These are phyloP conservation scores for Thalassia testudinum DNA, from an alignment of 116 monocot species.

Conservation along the genomic window DNA sequence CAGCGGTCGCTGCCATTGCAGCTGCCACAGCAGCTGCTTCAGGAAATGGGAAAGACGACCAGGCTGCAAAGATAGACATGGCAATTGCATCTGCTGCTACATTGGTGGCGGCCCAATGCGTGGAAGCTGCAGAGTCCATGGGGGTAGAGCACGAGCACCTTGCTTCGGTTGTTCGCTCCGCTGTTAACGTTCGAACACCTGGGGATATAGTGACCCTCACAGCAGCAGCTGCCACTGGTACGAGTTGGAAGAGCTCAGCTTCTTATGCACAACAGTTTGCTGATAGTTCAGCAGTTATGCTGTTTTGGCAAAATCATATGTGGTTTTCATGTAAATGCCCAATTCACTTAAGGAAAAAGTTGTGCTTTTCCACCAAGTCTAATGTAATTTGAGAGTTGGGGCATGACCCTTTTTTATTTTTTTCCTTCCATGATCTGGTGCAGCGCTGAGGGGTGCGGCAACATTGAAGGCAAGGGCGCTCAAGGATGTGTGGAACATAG, in stretches of 20 bases:
- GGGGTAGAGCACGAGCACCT: constrained; percentile 85
- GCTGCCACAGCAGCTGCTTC: constrained; percentile 33
- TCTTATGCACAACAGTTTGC: background rate
- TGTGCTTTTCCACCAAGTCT: too few relatives aligned
- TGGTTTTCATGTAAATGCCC: too few relatives aligned
- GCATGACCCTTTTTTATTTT: too few relatives aligned
- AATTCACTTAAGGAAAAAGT: too few relatives aligned
- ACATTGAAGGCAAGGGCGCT: constrained; percentile 76
- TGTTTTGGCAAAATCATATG: too few relatives aligned
- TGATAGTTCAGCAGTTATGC: too few relatives aligned
- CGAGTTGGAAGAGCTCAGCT: background rate
- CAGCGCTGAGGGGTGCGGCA: constrained; percentile 81
- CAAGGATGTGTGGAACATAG: constrained; percentile 93
- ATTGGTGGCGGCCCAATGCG: constrained; percentile 86
- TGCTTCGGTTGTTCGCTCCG: constrained; percentile 65
- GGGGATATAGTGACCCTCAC: constrained; percentile 77
- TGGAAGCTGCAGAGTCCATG: constrained; percentile 78
- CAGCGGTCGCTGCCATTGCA: constrained; percentile 37
- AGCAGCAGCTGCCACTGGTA: constrained; percentile 72
- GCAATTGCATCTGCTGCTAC: constrained; percentile 86
- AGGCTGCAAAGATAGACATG: constrained; percentile 51
- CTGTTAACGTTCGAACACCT: constrained; percentile 65
- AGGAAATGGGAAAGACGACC: constrained; percentile 29
- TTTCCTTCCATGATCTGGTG: background rate
- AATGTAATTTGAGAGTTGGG: too few relatives aligned